Conservation (phyloP, 176 grass and related monocot genomes). For the Poa pratensis region DNA sequence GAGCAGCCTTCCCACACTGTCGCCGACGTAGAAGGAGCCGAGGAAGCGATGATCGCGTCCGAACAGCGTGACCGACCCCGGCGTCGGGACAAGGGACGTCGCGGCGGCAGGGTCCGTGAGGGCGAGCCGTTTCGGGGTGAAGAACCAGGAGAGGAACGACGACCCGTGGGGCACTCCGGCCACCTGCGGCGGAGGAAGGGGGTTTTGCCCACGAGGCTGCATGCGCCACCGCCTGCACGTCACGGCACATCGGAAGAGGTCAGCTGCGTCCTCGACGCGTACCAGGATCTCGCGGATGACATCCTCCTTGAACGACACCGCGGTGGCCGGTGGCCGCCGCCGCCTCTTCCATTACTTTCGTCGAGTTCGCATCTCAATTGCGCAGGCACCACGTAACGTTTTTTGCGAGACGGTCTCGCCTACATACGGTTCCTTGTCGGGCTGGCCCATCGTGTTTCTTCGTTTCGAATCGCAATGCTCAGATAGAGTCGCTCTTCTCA, state of each 20-base stretch:
- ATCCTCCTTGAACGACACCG: too few relatives aligned
- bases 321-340: too few relatives aligned
- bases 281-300: too few relatives aligned
- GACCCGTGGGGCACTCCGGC: background rate
- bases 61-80: background rate
- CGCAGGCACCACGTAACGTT: too few relatives aligned
- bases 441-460: too few relatives aligned
- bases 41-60: background rate
- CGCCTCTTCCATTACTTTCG: too few relatives aligned
- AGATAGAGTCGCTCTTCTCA: too few relatives aligned
- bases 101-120: background rate
- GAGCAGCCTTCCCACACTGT: background rate
- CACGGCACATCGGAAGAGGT: background rate
- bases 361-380: too few relatives aligned
- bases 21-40: background rate
- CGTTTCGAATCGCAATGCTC: too few relatives aligned
- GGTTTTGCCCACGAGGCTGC: background rate
- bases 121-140: background rate
- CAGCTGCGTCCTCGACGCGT: background rate
- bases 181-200: background rate
- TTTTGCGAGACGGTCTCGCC: too few relatives aligned
- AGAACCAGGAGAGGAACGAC: background rate
- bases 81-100: background rate
- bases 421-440: too few relatives aligned
- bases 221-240: background rate